Base-by-base conservation (phyloP, 1,284 basidiomycete species). In the Laetiporus sulphureus region DNA sequence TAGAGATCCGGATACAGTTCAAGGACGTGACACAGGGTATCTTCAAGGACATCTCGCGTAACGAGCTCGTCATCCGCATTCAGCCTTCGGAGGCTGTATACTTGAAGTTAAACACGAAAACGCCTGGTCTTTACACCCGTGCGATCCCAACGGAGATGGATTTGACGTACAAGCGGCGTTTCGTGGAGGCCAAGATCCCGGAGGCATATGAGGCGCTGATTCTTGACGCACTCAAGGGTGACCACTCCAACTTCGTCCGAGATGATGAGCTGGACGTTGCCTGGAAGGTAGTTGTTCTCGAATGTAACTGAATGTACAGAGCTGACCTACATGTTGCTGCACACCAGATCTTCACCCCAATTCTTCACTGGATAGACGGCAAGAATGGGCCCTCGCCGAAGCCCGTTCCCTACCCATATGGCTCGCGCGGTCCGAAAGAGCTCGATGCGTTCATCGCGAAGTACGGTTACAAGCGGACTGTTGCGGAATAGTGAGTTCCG, bases 101-200 rank as follows among this genome's bases (percentile, higher is more conserved):
- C 69, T 72, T 97, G 53, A 97, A 97, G 70, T 69, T 96, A 63
- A 97, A 97, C 71, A 77, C 86, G 36, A 97, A 97, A 72, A 82
- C 82, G 4, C 93, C 94, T 38, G 94, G 93, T 19, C 75, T 96
- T 50, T 71, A 83, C 57, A 94, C 91, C 46, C 81, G 89, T 37
- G 89, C 90, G 33, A 78, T 97, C 45, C 91, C 92, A 29, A 90
- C 86, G 36, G 94, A 97, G 67, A 93, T 97, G 84, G 93, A 97
- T 68, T 67, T 97, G 55, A 94, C 93, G 18, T 97, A 97, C 77
- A 94, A 95, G 78, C 75, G 86, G 47, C 82, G 94, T 38, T 97
- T 96, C 72, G 71, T 77, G 30, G 91, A 93, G 47, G 68, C 79
- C 43, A 83, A 85, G 63, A 93, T 96, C 47, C 93, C 93, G 19